phyloP scores from a whole-genome alignment of 148 eudicot genomes.

The Camellia granthamiana region DNA sequence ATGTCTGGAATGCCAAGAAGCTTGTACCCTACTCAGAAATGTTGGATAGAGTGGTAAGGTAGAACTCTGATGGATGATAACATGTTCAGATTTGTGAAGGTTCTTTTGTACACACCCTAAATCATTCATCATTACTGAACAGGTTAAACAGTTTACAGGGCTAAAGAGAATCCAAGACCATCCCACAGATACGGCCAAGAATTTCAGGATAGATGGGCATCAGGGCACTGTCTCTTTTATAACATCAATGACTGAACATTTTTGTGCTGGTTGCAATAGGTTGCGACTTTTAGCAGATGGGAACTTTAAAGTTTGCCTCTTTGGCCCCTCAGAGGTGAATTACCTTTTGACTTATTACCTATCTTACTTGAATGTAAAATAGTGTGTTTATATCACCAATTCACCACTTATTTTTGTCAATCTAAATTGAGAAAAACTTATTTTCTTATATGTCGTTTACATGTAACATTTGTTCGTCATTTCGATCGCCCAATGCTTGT shows the following conservation, averaged over 20 bases:
- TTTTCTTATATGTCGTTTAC: neutral
- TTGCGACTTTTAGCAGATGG: constrained; percentile 93
- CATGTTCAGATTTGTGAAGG: neutral
- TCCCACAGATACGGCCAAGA: constrained; percentile 90
- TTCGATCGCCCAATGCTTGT: neutral
- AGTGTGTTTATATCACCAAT: neutral
- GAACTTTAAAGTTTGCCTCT: constrained; percentile 92
- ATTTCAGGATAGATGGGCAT: constrained; percentile 83
- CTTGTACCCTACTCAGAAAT: constrained; percentile 82
- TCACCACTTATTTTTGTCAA: neutral
- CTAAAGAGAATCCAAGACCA: constrained; percentile 61
- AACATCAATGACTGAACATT: constrained; percentile 97
- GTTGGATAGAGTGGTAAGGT: constrained; percentile 79
- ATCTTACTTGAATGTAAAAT: neutral
- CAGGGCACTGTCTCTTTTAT: constrained; percentile 87
- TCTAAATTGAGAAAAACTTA: neutral
- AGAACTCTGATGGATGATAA: constrained; percentile 23
- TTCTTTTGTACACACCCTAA: constrained; percentile 11
- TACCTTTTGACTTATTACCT: neutral
- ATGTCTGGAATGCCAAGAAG: constrained; percentile 96
- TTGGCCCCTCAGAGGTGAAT: constrained; percentile 90
- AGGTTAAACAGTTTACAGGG: constrained; percentile 57
- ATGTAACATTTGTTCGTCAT: neutral
- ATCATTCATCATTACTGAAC: constrained; percentile 21
- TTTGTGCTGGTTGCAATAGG: constrained; percentile 92